Evolutionary conservation across 805 yeast species (phyloP), one percentile per base, ranked within the genome.

Genomic region (Kodamaea sagamina): DNA sequence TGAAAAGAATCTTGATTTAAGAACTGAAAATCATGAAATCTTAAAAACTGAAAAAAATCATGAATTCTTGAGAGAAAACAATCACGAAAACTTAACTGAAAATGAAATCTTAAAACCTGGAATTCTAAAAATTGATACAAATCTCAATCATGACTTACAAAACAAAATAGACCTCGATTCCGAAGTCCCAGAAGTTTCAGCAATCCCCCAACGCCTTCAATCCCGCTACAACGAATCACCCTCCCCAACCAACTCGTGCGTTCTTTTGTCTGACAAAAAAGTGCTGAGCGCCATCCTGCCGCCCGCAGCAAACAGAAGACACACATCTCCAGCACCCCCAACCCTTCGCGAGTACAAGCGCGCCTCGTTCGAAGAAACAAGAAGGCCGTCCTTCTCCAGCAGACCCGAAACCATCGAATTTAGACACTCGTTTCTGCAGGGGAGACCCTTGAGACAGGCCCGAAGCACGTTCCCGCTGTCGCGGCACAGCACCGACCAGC

Each of bases 401-500:
- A 15, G 34, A 6, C 34, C 34, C 10, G 34, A 29, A 15, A 15
- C 34, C 18, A 29, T 40, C 19, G 43, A 40, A n/a, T 35, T 32
- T 24, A 35, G 43, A 12, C 38, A 26, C 32, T 32, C 38, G 19
- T 40, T 36, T 18, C 41, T 36, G 41, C 45, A 36, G 37, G 40
- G 34, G 19, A 18, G 41, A 11, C 13, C 29, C 21, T 29, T 42
- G 36, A 36, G 39, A 13, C 45, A 31, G 12, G 13, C 54, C 10
- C 43, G 60, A 35, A 52, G 49, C 31, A 51, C 58, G 3, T 54
- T 53, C 43, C 56, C 61, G 12, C 31, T 49, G 9, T 51, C 47
- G 18, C 48, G 38, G 37, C 26, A n/a, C 15, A 19, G 22, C 15
- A 28, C 18, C 11, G 41, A 24, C 3, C 10, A 24, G 11, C 27